Conservation (phyloP, 1,284 basidiomycete genomes). For the Apiotrichum brassicae region DNA sequence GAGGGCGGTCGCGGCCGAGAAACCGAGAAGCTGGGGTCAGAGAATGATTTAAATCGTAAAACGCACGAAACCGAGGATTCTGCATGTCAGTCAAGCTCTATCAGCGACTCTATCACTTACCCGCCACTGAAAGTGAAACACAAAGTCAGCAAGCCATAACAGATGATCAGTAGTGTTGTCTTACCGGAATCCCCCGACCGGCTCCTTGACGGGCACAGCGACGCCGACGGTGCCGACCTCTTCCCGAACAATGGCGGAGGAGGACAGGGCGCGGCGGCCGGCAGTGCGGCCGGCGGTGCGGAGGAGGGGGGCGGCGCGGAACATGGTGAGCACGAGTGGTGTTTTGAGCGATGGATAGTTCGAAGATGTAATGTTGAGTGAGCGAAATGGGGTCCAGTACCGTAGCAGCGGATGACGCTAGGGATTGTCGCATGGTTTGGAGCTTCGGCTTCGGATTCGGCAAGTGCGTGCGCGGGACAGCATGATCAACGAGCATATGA, state of each 20-base stretch:
- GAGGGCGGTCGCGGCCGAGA: constrained; percentile 43
- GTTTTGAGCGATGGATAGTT: no score
- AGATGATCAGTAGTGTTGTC: constrained; percentile 1
- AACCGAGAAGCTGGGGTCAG: constrained; percentile 57
- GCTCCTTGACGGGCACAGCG: constrained; percentile 57
- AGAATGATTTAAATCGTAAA: constrained; percentile 51
- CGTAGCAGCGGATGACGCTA: no score
- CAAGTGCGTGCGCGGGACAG: no score
- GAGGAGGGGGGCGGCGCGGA: constrained; percentile 1
- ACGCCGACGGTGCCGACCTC: constrained; percentile 55
- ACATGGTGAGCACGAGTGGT: not conserved
- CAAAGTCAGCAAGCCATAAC: no score
- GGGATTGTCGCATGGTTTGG: no score
- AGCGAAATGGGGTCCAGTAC: no score
- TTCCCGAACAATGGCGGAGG: constrained; percentile 50
- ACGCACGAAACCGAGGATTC: constrained; percentile 74
- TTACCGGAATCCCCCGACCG: constrained; percentile 67
- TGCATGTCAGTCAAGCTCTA: constrained; percentile 37
- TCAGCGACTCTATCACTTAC: constrained; percentile 48
- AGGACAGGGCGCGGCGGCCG: constrained; percentile 43
- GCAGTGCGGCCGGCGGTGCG: constrained; percentile 1
- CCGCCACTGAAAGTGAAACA: constrained; percentile 53
- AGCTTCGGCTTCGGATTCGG: no score
- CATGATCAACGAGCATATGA: no score
- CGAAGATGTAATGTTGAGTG: no score